phyloP scores from a whole-genome alignment of 352 stramenopile genomes.

The Phytophthora ramorum region DNA sequence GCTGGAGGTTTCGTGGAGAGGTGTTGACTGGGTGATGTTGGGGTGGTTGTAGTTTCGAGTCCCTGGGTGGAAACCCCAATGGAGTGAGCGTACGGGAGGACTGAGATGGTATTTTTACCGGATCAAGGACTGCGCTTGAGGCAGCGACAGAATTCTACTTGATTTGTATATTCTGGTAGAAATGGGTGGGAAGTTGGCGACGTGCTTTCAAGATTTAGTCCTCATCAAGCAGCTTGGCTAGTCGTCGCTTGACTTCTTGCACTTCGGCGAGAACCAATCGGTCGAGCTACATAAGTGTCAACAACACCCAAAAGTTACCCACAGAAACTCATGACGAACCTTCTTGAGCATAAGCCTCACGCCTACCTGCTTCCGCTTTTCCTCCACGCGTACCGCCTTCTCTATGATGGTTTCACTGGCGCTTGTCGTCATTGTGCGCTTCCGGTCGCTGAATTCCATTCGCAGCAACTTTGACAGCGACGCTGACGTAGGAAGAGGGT shows the following conservation, averaged over 20 bases:
- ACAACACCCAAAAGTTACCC: background rate
- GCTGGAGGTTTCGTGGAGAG: background rate
- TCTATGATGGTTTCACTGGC: conserved; percentile 51
- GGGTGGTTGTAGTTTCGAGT: conserved; percentile 69
- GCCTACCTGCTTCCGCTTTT: conserved; percentile 70
- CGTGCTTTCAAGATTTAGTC: conserved; percentile 9
- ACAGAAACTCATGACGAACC: background rate
- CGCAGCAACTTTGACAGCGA: conserved; percentile 49
- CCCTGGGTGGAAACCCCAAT: conserved; percentile 69
- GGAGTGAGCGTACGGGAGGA: conserved; percentile 53
- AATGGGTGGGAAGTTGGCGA: background rate
- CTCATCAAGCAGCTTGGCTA: conserved; percentile 54
- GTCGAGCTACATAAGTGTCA: conserved; percentile 47
- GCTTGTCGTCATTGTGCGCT: conserved; percentile 5
- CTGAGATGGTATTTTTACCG: conserved; percentile 85
- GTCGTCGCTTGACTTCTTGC: conserved; percentile 69
- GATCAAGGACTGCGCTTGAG: conserved; percentile 37
- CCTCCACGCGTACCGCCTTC: conserved; percentile 49
- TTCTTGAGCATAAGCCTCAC: background rate
- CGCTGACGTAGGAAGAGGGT: conserved; percentile 11
- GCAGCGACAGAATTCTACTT: background rate
- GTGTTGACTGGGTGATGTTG: background rate
- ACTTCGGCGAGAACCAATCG: conserved; percentile 66
- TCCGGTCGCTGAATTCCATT: conserved; percentile 41
- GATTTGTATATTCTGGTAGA: background rate